phyloP scores from a whole-genome alignment of 2,329 filamentous ascomycete genomes.

The Alternaria sp. region DNA sequence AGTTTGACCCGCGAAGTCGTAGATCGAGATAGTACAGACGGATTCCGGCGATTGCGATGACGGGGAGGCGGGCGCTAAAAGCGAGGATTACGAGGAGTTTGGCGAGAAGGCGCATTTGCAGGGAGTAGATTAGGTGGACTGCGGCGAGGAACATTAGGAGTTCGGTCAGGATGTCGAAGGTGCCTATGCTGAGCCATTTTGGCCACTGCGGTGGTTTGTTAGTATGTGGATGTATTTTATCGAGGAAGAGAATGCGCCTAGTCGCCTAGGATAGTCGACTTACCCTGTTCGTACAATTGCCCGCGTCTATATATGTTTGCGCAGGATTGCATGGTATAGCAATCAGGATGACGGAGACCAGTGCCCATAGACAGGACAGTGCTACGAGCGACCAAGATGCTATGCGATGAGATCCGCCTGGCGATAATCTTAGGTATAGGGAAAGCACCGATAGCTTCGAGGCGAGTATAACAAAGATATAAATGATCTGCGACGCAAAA shows the following conservation, averaged over 20 bases:
- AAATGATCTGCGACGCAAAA: conserved; percentile 39
- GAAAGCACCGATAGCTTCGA: conserved; percentile 39
- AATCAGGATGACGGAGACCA: conserved; percentile 34
- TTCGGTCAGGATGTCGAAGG: conserved; percentile 38
- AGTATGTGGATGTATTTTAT: not conserved
- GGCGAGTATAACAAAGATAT: conserved; percentile 33
- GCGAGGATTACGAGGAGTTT: conserved; percentile 38
- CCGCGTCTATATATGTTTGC: conserved; percentile 20
- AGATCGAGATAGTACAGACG: conserved; percentile 36
- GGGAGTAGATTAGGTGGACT: conserved; percentile 30
- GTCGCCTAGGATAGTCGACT: conserved; percentile 1
- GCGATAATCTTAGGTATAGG: conserved; percentile 38
- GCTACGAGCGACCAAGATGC: conserved; percentile 25
- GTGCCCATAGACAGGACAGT: conserved; percentile 29
- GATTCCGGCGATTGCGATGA: conserved; percentile 32
- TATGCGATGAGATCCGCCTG: conserved; percentile 25
- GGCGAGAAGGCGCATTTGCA: conserved; percentile 34
- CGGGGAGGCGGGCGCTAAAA: conserved; percentile 38
- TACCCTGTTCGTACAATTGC: conserved; percentile 30
- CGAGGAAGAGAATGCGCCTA: not conserved
- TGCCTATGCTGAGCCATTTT: conserved; percentile 38
- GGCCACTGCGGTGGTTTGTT: conserved; percentile 25
- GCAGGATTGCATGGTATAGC: conserved; percentile 33
- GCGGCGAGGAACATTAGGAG: conserved; percentile 36
- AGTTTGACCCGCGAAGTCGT: conserved; percentile 18